These are phyloP conservation scores for Drechslera avenae DNA, from an alignment of 2,329 filamentous ascomycete genomes.

Conservation along the genomic window DNA sequence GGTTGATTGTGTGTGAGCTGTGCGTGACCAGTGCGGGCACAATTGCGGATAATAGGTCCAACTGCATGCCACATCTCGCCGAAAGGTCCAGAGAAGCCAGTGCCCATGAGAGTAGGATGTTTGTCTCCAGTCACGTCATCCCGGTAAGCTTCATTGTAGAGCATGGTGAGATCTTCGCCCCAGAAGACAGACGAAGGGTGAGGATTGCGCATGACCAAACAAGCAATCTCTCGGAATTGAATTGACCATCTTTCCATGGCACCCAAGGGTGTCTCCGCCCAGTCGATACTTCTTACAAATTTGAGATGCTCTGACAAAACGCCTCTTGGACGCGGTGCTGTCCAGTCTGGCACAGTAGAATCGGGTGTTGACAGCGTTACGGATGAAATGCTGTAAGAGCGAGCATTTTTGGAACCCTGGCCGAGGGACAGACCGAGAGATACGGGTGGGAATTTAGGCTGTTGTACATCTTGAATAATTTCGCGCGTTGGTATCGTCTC, in stretches of 20 bases:
- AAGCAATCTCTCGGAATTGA: slow-evolving; percentile 52
- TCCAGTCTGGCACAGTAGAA: slow-evolving; percentile 38
- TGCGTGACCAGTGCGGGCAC: slow-evolving; percentile 36
- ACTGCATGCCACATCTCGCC: slow-evolving; percentile 49
- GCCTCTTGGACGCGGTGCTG: slow-evolving; percentile 25
- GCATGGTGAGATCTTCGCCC: slow-evolving; percentile 32
- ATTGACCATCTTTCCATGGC: slow-evolving; percentile 55
- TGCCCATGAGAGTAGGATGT: slow-evolving; percentile 41
- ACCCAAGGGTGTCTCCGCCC: slow-evolving; percentile 56
- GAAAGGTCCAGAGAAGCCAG: slow-evolving; percentile 43
- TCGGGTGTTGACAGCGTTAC: slow-evolving; percentile 31
- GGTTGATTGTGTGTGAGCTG: slow-evolving; percentile 37
- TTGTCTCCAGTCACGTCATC: slow-evolving; percentile 38
- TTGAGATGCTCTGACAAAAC: slow-evolving; percentile 38
- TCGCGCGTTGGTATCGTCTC: slow-evolving; percentile 4
- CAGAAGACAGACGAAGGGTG: slow-evolving; percentile 48
- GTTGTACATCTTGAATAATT: slow-evolving; percentile 2
- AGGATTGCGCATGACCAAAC: slow-evolving; percentile 40
- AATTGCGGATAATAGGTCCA: slow-evolving; percentile 37
- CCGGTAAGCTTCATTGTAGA: slow-evolving; percentile 51
- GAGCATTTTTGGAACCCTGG: slow-evolving; percentile 19
- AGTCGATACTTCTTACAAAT: slow-evolving; percentile 54
- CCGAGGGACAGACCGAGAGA: slow-evolving; percentile 14
- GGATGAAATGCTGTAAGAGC: slow-evolving; percentile 22
- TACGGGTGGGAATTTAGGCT: slow-evolving; percentile 13